Percentiles rank a stretch among this genome's conserved stretches.
phyloP scores from a whole-genome alignment of 371 early-diverging fungal genomes.

The Batkoa obscura region DNA sequence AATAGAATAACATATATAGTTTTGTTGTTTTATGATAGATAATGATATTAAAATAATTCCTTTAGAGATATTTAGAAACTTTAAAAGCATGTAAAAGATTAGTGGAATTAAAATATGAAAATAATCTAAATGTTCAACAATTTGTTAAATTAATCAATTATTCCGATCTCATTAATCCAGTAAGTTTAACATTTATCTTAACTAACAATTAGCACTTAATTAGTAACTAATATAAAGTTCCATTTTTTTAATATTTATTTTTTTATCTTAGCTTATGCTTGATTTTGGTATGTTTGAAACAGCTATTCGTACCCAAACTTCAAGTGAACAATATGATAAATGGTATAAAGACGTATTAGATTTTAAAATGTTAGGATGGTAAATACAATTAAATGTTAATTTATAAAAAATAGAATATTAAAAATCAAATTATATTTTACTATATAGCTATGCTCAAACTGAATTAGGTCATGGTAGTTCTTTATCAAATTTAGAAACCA shows the following conservation, averaged over 20 bases:
- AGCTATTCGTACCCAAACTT: constrained; percentile 29
- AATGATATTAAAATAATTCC: neutral
- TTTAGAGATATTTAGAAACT: constrained; percentile 4
- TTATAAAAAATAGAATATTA: neutral
- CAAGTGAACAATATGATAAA: constrained; percentile 31
- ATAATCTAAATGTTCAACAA: neutral
- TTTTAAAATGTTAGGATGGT: constrained; percentile 38
- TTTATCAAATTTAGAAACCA: constrained; percentile 58
- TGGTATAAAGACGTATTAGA: constrained; percentile 31
- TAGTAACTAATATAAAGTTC: neutral
- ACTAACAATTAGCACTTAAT: neutral
- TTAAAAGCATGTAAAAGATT: neutral
- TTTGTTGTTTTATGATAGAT: no score
- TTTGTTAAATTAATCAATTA: neutral
- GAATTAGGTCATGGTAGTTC: constrained; percentile 27
- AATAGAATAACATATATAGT: neutral
- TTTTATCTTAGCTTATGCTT: neutral
- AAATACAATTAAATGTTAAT: neutral
- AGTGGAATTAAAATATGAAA: neutral
- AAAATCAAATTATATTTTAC: neutral
- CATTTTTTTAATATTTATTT: neutral
- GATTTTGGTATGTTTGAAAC: constrained; percentile 33
- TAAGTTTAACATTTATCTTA: neutral
- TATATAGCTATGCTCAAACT: constrained; percentile 18
- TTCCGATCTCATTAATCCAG: neutral